These are phyloP conservation scores for Pythium rishiriense DNA, from an alignment of 352 stramenopile genomes.

Conservation along the genomic window DNA sequence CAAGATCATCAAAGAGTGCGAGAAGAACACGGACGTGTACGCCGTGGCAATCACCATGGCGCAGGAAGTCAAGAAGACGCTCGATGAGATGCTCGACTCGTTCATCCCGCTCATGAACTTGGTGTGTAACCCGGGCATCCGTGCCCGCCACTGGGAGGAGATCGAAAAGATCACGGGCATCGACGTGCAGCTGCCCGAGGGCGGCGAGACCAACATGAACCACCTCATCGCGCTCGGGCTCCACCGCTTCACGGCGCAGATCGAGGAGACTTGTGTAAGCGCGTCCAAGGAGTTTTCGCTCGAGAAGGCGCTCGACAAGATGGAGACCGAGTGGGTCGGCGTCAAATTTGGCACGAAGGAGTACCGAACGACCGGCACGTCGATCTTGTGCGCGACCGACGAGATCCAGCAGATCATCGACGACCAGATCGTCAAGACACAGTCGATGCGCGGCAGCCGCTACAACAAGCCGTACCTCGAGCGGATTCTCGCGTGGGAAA, in stretches of 20 bases:
- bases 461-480: slow-evolving; percentile 94
- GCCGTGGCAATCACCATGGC: slow-evolving; percentile 78
- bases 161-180: slow-evolving; percentile 88
- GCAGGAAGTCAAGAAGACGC: slow-evolving; percentile 77
- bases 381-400: slow-evolving; percentile 83
- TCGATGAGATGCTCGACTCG: slow-evolving; percentile 87
- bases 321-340: slow-evolving; percentile 92
- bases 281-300: slow-evolving; percentile 94
- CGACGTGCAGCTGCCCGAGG: slow-evolving; percentile 72
- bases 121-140: slow-evolving; percentile 91
- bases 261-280: slow-evolving; percentile 93
- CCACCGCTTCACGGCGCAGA: slow-evolving; percentile 81
- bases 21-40: slow-evolving; percentile 87
- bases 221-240: slow-evolving; percentile 89
- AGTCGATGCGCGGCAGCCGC: slow-evolving; percentile 92
- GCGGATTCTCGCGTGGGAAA: slow-evolving; percentile 88
- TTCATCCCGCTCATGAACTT: slow-evolving; percentile 92
- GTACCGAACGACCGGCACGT: slow-evolving; percentile 94
- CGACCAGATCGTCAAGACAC: slow-evolving; percentile 95
- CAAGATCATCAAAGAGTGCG: slow-evolving; percentile 91
- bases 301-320: slow-evolving; percentile 92
- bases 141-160: slow-evolving; percentile 91
- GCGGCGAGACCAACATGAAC: slow-evolving; percentile 91
- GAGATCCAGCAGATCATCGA: slow-evolving; percentile 94
- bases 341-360: slow-evolving; percentile 93